Conservation (phyloP, 257 asterid genomes). For the Solanum sparsipilum region DNA sequence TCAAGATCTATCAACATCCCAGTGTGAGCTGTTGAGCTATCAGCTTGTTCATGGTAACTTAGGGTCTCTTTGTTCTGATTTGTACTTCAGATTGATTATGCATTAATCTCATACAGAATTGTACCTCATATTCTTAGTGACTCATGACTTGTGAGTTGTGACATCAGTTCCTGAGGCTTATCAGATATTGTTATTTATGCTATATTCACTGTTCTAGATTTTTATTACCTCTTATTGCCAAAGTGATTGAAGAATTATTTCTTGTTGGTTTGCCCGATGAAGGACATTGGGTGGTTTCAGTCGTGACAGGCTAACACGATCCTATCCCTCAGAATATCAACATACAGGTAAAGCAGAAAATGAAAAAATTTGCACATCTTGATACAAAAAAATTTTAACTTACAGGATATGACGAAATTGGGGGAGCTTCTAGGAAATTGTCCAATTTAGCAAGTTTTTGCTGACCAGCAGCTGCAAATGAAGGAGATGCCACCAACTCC, state of each 20-base stretch:
- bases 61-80: neutral
- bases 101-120: neutral
- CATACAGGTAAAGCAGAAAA: neutral
- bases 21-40: neutral
- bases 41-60: neutral
- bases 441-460: constrained; percentile 56
- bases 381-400: constrained; percentile 16
- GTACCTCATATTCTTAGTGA: neutral
- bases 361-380: neutral
- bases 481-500: constrained; percentile 56
- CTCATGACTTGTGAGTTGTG: neutral
- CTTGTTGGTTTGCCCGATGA: neutral
- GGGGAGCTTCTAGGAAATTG: constrained; percentile 69
- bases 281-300: neutral
- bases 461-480: constrained; percentile 42
- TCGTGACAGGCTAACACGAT: neutral
- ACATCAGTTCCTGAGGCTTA: neutral
- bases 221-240: neutral
- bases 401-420: constrained; percentile 75
- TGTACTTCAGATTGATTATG: neutral
- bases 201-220: neutral
- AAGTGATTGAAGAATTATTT: neutral
- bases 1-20: neutral
- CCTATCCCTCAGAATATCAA: neutral
- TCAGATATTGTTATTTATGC: neutral